A percentile compares a stretch with the other conserved stretches of the same genome.
Evolutionary conservation across 768 basidiomycete genomes (phyloP).

Genomic region (Nidularia pulvinata): DNA sequence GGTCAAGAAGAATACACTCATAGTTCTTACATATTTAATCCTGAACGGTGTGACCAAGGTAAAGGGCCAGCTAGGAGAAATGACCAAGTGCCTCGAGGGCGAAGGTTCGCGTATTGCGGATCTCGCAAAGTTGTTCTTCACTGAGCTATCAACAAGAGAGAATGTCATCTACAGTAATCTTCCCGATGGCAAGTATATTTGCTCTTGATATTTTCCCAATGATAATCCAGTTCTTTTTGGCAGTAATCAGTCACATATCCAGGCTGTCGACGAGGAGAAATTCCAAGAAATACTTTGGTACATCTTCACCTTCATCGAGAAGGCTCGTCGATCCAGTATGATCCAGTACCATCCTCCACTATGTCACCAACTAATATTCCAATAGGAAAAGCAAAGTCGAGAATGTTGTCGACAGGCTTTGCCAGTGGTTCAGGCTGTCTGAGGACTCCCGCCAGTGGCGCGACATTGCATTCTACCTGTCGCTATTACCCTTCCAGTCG

Average conservation of each 20-base stretch:
- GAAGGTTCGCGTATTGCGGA: conserved; percentile 85
- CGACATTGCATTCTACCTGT: conserved; percentile 95
- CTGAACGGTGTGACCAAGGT: conserved; percentile 99
- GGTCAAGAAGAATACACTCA: conserved; percentile 99
- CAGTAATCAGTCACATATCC: conserved; percentile 94
- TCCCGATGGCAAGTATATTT: conserved; percentile 72
- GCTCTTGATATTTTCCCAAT: too few relatives aligned
- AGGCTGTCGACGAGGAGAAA: conserved; percentile 89
- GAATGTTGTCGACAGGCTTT: conserved; percentile 95
- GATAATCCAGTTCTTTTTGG: background rate
- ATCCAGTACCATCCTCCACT: background rate
- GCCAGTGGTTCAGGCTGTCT: conserved; percentile 89
- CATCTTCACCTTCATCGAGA: conserved; percentile 97
- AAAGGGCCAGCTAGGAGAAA: conserved; percentile 98
- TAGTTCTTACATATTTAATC: conserved; percentile 97
- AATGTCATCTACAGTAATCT: conserved; percentile 99
- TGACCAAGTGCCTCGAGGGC: conserved; percentile 99
- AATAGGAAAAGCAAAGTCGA: conserved; percentile 97
- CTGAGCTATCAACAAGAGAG: conserved; percentile 93
- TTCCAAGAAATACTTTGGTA: conserved; percentile 95
- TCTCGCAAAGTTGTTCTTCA: conserved; percentile 98
- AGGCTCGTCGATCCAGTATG: conserved; percentile 46
- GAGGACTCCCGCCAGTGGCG: conserved; percentile 95
- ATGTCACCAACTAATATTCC: background rate
- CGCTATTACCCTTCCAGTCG: conserved; percentile 94